Evolutionary conservation across 2,329 filamentous ascomycete genomes (phyloP).

Genomic region (Zarea fungicola): DNA sequence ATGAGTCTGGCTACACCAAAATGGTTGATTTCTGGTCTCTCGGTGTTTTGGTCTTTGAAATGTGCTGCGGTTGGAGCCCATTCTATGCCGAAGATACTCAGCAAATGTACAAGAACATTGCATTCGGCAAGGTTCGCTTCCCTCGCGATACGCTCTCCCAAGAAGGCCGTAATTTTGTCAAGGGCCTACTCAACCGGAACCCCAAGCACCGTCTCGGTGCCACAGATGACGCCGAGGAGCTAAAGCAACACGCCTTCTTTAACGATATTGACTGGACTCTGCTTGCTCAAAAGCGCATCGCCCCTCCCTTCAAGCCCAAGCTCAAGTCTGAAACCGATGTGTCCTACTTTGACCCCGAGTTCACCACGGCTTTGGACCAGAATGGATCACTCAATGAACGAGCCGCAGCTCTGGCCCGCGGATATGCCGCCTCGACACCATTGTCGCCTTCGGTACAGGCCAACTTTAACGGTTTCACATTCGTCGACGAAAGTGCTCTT

Average conservation of each 20-base stretch:
- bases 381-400: conserved; percentile 86
- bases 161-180: conserved; percentile 96
- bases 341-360: conserved; percentile 97
- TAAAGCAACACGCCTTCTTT: conserved; percentile 95
- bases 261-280: conserved; percentile 88
- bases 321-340: conserved; percentile 94
- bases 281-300: conserved; percentile 82
- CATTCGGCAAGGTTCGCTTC: conserved; percentile 96
- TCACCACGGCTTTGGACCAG: conserved; percentile 87
- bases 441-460: conserved; percentile 93
- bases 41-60: conserved; percentile 95
- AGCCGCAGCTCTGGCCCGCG: conserved; percentile 77
- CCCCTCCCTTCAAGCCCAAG: conserved; percentile 96
- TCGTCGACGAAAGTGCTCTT: conserved; percentile 94
- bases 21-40: conserved; percentile 99
- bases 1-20: conserved; percentile 97
- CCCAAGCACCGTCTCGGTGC: conserved; percentile 92
- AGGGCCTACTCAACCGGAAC: conserved; percentile 93
- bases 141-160: conserved; percentile 90
- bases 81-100: conserved; percentile 99
- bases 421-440: conserved; percentile 84
- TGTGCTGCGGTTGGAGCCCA: conserved; percentile 99
- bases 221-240: conserved; percentile 83
- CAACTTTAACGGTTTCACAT: conserved; percentile 97
- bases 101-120: conserved; percentile 99